Evolutionary conservation across 768 basidiomycete species (phyloP), one percentile per base, ranked within the genome.

Genomic region (Exsudoporus frostii): DNA sequence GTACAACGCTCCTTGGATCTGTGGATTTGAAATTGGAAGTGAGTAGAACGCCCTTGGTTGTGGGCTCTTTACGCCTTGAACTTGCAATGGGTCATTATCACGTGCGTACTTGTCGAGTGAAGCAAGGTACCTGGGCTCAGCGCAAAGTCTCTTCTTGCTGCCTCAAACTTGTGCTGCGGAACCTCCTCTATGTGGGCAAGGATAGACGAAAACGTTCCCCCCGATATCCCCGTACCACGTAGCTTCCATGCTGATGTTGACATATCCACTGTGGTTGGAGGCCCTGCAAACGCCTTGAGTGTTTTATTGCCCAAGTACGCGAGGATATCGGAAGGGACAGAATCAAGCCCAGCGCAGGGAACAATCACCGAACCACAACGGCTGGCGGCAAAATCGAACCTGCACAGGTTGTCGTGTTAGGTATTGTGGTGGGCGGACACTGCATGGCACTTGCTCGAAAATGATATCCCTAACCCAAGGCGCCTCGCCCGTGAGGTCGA

Each of bases 401-500:
- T 92, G 53, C 17, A 36, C 44, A 53, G 50, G 32, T 62, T 48
- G 48, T 62, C 57, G 41, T 50, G 55, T 53, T 45, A 58, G 45
- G 32, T 39, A 47, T 34, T 40, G 39, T 37, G 30, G 33, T 9
- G 25, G 38, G 52, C 38, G 50, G 48, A 61, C 42, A 48, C 15
- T 47, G 19, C 51, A 45, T 50, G 43, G 24, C 30, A 73, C 83
- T 61, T 58, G 83, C 86, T 78, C 65, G 27, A 71, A 32, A 43
- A 90, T 82, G 45, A 91, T 85, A 14, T 82, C 71, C 55, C 71
- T 72, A 42, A 88, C 78, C 83, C 86, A 93, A 3, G 74, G 71
- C 0, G 78, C 70, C 66, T 95, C 92, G 8, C 88, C 87, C 2
- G 87, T 83, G 32, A 94, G 73, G 69, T 98, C 95, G 25, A 92